Evolutionary conservation across 2,329 filamentous ascomycete species (phyloP), one percentile per base, ranked within the genome.

Genomic region (Pyricularia sp.): DNA sequence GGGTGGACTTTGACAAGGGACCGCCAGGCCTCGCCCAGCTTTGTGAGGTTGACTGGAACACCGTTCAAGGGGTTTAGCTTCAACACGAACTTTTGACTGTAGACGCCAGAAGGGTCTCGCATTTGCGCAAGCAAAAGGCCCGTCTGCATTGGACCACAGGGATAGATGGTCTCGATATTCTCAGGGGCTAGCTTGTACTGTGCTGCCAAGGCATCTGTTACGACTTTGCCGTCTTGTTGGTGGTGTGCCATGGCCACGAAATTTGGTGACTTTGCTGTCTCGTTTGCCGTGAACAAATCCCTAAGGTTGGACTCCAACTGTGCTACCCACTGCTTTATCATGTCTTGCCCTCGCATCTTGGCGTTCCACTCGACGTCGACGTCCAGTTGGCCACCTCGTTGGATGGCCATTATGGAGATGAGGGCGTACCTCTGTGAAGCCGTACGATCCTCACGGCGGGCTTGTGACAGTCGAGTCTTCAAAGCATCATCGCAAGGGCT

Each of bases 121-220:
- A 31, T 6, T 9, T 30, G 63, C 17, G 28, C n/a, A 31, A 73
- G 42, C 0, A 77, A 50, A 7, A 69, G 61, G 33, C 65, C 68
- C 23, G 63, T 30, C 65, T 82, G 81, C 3, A 77, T 72, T 1
- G 77, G 74, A 7, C 78, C 76, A 70, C 77, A 78, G 2, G 79
- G 79, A 63, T 79, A 81, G 0, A 80, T 73, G 68, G 82, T 79
- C 36, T 80, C 75, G 20, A 79, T 71, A 20, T 17, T 36, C 4
- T 36, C 33, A 36, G 10, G 33, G 2, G 12, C 9, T 9, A 36
- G 10, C 12, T 14, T 14, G 33, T 14, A 36, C 9, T 36, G 9
- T 36, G 33, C 12, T 14, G 2, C 33, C 10, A 36, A 14, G 12
- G 31, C 31, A 10, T 33, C 31, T 10, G 10, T n/a, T 25, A 10